Base-by-base conservation (phyloP, 2,329 filamentous ascomycete genomes). In the Helicocarpus griseus region DNA sequence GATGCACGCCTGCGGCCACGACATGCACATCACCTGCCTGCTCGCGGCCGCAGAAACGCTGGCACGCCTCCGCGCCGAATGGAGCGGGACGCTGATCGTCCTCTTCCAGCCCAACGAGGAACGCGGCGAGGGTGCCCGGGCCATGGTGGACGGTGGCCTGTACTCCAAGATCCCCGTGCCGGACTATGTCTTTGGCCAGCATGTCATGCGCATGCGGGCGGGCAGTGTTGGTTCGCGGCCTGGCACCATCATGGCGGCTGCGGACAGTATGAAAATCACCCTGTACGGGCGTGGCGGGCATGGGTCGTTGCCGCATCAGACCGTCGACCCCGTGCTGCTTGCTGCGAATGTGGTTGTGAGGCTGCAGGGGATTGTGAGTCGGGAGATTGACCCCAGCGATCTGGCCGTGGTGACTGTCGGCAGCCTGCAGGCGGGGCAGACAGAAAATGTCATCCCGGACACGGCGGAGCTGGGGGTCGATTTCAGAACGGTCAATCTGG, bases 61-160 rank as follows among this genome's bases (percentile, higher is more conserved):
- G 0, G 4, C 41, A 19, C 17, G 13, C 64, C 72, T 67, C 0
- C 69, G 64, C n/a, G 57, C 72, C 0, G 29, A 55, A 0, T 87
- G 84, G 83, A 69, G 63, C 8, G 84, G 84, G 0, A 86, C 81
- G 0, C 58, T 87, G 19, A 67, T 87, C 4, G 63, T 83, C 5
- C 64, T 81, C 2, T 87, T 87, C 62, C 85, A 87, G 58, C 83
- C 84, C 0, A 77, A 78, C 1, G 84, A 87, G 61, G 84, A 87
- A 63, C 72, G 77, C 1, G 81, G 77, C 0, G 73, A 70, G 0
- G 84, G 84, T 0, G 84, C 84, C 0, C 75, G 76, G 63, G 68
- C 79, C 22, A 84, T 83, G 80, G 70, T 84, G 2, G 74, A 78
- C 39, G 79, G 79, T 57, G 79, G 80, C 0, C 65, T 82, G 40